Percentiles rank a stretch among this genome's conserved stretches.
Evolutionary conservation across 1,139 yeast genomes (phyloP).

Genomic region (Candida smagusa): DNA sequence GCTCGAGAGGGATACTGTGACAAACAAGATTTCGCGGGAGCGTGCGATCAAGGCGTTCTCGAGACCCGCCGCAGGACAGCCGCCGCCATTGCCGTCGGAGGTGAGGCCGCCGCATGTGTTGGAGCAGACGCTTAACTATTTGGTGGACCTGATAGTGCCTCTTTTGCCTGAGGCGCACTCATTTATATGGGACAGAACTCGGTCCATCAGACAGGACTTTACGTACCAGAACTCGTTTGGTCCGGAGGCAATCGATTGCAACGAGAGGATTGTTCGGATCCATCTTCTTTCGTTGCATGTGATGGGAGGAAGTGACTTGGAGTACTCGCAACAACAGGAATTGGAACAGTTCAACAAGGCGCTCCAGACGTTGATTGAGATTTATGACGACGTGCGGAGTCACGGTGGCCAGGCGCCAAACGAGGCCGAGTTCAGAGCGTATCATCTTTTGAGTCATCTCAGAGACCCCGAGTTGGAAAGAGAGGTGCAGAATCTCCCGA

Average conservation of each 20-base stretch:
- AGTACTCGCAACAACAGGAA: conserved; percentile 92
- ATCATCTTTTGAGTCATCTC: conserved; percentile 74
- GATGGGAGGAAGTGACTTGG: conserved; percentile 77
- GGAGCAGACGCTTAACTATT: conserved; percentile 61
- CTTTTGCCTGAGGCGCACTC: conserved; percentile 83
- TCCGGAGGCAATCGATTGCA: conserved; percentile 90
- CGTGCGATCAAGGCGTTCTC: conserved; percentile 90
- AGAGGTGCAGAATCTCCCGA: conserved; percentile 69
- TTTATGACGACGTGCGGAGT: conserved; percentile 75
- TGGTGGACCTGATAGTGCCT: conserved; percentile 60
- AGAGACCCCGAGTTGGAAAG: conserved; percentile 85
- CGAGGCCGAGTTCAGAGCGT: conserved; percentile 93
- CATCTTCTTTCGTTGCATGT: conserved; percentile 80
- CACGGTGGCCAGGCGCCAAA: conserved; percentile 70
- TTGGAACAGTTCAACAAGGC: conserved; percentile 92
- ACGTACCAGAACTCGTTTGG: conserved; percentile 94
- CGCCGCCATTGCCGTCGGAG: conserved; percentile 96
- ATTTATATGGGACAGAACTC: conserved; percentile 97
- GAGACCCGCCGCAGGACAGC: conserved; percentile 97
- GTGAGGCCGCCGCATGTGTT: conserved; percentile 89
- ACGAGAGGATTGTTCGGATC: conserved; percentile 85
- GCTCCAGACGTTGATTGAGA: conserved; percentile 82
- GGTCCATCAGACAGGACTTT: conserved; percentile 95
- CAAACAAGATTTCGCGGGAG: conserved; percentile 59
- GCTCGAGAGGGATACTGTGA: conserved; percentile 65